phyloP scores from a whole-genome alignment of 352 stramenopile species.

The Phytophthora ramorum region DNA sequence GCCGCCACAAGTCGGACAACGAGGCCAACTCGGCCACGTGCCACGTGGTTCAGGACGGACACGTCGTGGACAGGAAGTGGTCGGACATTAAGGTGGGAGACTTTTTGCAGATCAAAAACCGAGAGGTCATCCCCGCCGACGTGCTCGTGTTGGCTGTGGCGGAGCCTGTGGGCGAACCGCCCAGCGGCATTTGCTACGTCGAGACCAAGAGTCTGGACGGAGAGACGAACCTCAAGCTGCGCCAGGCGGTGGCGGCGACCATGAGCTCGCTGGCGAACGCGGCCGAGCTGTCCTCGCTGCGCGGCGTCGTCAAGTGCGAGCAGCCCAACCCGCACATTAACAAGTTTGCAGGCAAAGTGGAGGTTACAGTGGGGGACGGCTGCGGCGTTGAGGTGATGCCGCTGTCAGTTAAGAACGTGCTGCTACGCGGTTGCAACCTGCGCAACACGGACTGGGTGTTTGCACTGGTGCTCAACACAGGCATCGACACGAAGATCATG shows the following conservation, averaged over 20 bases:
- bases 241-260: conserved; percentile 72
- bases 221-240: conserved; percentile 94
- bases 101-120: conserved; percentile 79
- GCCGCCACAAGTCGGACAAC: conserved; percentile 81
- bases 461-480: conserved; percentile 90
- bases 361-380: conserved; percentile 70
- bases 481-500: conserved; percentile 93
- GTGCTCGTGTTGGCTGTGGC: conserved; percentile 82
- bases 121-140: conserved; percentile 86
- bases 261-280: conserved; percentile 68
- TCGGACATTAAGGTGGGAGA: conserved; percentile 89
- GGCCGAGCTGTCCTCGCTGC: conserved; percentile 59
- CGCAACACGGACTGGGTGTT: conserved; percentile 92
- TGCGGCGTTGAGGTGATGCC: conserved; percentile 79
- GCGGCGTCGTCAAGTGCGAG: conserved; percentile 72
- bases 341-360: conserved; percentile 88
- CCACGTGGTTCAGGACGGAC: conserved; percentile 73
- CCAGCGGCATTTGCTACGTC: conserved; percentile 89
- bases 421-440: conserved; percentile 89
- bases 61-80: conserved; percentile 78
- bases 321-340: conserved; percentile 89
- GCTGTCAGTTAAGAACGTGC: conserved; percentile 88
- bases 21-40: conserved; percentile 82
- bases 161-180: conserved; percentile 70
- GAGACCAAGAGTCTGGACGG: conserved; percentile 93